Conservation (phyloP, 257 asterid genomes). For the Jaltomata sinuosa region DNA sequence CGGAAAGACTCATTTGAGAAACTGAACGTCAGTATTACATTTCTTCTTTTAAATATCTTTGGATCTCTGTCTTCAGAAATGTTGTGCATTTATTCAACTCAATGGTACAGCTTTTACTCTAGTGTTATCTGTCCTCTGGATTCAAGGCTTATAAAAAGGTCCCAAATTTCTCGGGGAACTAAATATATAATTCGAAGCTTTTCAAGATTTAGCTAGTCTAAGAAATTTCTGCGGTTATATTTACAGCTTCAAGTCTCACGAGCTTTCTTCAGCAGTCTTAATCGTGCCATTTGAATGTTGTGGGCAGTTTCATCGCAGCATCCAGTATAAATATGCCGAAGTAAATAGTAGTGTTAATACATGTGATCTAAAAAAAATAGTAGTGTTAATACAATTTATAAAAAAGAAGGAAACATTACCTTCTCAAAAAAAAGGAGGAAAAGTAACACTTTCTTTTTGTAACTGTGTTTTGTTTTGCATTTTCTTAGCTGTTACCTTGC, state of each 20-base stretch:
- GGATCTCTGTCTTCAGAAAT: background rate
- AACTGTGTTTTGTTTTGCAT: conserved; percentile 3
- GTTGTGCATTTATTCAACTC: background rate
- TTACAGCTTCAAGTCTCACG: background rate
- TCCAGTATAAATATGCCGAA: background rate
- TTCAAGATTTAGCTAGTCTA: background rate
- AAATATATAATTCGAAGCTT: background rate
- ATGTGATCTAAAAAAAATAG: background rate
- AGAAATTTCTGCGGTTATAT: background rate
- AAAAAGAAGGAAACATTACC: background rate
- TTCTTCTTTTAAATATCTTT: background rate
- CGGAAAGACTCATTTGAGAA: background rate
- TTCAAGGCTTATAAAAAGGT: background rate
- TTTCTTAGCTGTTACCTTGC: conserved; percentile 81
- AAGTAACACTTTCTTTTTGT: background rate
- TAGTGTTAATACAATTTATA: background rate
- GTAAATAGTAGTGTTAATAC: background rate
- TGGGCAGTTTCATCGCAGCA: background rate
- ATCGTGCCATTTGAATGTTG: background rate
- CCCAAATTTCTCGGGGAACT: background rate
- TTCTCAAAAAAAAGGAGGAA: background rate
- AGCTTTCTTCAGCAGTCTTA: background rate
- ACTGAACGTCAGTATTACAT: background rate
- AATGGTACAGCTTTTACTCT: background rate
- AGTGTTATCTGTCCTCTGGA: background rate